A percentile compares a stretch with the other conserved stretches of the same genome.
Conservation (phyloP, 2,329 filamentous ascomycete genomes). For the Lomentospora prolificans region DNA sequence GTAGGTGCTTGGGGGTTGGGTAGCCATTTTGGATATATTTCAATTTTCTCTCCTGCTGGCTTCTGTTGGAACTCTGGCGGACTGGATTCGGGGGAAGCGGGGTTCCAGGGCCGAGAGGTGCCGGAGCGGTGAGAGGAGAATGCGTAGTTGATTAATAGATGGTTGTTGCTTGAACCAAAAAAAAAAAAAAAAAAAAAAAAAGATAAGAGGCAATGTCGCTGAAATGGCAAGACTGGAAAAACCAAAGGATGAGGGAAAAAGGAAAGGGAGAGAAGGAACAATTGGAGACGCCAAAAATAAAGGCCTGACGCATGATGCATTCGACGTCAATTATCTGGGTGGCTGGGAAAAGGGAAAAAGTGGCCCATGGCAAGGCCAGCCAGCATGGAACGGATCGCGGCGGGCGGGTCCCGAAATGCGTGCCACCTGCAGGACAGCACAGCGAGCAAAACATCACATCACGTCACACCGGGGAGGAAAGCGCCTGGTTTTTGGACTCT, state of each 20-base stretch:
- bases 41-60: not conserved
- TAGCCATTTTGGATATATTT: not conserved
- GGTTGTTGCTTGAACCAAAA: no score
- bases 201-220: no score
- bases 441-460: constrained; percentile 9
- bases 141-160: no score
- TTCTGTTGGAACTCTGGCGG: not conserved
- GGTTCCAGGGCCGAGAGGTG: not conserved
- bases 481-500: not conserved
- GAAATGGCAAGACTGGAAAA: not conserved
- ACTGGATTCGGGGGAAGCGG: not conserved
- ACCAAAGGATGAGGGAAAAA: not conserved
- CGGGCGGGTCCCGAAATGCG: not conserved
- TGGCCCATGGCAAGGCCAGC: not conserved
- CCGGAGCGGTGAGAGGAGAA: not conserved
- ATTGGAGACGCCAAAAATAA: not conserved
- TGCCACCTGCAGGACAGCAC: not conserved
- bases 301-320: not conserved
- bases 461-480: not conserved
- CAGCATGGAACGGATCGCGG: no score
- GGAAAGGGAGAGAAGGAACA: not conserved
- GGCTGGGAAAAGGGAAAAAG: not conserved
- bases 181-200: not conserved
- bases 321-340: not conserved
- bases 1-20: not conserved